Conservation (phyloP, 2,329 filamentous ascomycete species). For the Paraphoma chrysanthemicola region DNA sequence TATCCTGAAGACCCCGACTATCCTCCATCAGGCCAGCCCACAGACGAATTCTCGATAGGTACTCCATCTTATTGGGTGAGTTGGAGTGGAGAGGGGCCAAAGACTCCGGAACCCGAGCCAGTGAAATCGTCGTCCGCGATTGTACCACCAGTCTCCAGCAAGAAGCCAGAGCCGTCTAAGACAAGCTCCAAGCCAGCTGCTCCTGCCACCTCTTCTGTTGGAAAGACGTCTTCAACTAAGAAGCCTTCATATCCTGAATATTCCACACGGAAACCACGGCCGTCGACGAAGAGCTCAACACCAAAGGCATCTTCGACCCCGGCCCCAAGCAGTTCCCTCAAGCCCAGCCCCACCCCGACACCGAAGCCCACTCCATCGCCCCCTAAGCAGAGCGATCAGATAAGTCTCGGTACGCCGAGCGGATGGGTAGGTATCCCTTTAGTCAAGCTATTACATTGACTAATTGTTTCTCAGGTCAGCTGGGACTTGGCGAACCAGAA, state of each 20-base stretch:
- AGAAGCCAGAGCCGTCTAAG: background rate
- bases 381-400: conserved; percentile 13
- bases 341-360: conserved; percentile 4
- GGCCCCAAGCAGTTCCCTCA: background rate
- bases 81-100: conserved; percentile 14
- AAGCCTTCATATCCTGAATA: background rate
- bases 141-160: background rate
- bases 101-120: conserved; percentile 6
- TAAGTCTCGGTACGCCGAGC: conserved; percentile 6
- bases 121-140: background rate
- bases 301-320: background rate
- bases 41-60: conserved; percentile 21
- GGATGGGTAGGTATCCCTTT: background rate
- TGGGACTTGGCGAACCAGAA: conserved; percentile 8
- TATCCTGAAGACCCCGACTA: conserved; percentile 8
- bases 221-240: background rate
- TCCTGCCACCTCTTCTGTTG: background rate
- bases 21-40: conserved; percentile 10
- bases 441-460: background rate
- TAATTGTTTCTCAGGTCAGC: background rate
- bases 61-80: conserved; percentile 21
- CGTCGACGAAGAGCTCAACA: background rate
- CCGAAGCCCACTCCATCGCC: conserved; percentile 6
- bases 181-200: background rate
- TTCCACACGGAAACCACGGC: background rate